Percentiles rank a stretch among this genome's conserved stretches.
phyloP scores from a whole-genome alignment of 306 rosid genomes.

The Gillenia trifoliata region DNA sequence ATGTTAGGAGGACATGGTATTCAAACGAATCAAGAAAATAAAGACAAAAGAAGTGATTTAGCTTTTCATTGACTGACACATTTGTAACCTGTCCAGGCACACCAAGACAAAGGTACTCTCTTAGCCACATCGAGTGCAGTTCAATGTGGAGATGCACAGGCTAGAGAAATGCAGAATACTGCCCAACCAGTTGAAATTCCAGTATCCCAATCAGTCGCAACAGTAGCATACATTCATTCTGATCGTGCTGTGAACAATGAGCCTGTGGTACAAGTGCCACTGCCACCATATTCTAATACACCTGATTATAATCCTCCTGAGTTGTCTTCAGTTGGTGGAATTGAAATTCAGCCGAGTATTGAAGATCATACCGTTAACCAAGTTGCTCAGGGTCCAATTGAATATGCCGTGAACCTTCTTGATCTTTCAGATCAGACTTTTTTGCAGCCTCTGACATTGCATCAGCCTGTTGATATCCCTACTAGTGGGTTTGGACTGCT shows the following conservation, averaged over 20 bases:
- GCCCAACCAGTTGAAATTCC: conserved; percentile 10
- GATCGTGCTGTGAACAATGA: conserved; percentile 22
- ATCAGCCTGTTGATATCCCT: neutral
- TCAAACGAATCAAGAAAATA: neutral
- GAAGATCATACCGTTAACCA: conserved; percentile 12
- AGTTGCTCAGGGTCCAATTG: conserved; percentile 18
- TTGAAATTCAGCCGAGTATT: conserved; percentile 15
- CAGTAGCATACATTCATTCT: conserved; percentile 4
- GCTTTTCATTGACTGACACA: neutral
- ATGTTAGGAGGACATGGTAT: neutral
- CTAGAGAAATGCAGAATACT: conserved; percentile 18
- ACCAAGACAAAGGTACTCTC: conserved; percentile 15
- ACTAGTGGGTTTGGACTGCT: conserved; percentile 14
- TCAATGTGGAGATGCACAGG: conserved; percentile 20
- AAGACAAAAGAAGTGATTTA: neutral
- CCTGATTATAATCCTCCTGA: conserved; percentile 12
- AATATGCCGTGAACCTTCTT: conserved; percentile 8
- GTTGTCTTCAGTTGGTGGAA: conserved; percentile 13
- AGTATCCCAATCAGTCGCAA: conserved; percentile 22
- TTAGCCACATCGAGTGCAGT: conserved; percentile 11
- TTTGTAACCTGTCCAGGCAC: conserved; percentile 16
- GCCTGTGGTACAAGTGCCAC: conserved; percentile 31
- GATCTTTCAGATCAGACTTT: conserved; percentile 13
- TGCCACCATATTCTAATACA: conserved; percentile 26
- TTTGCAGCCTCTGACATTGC: neutral